phyloP scores from a whole-genome alignment of 192 early-diverging fungal genomes.

The Podila horticola region DNA sequence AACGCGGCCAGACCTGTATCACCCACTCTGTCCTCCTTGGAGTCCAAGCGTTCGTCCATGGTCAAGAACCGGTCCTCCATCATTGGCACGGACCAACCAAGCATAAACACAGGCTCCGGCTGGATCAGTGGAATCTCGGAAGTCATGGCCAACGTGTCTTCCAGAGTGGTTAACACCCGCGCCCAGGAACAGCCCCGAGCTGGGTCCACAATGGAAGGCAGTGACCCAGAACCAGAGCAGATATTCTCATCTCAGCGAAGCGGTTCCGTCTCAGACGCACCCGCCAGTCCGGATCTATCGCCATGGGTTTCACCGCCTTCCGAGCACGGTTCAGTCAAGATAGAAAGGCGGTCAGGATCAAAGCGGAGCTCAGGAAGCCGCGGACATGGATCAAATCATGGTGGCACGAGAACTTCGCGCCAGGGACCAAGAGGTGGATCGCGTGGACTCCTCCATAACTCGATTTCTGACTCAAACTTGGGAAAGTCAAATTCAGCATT shows the following conservation, averaged over 20 bases:
- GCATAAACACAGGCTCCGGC: conserved; percentile 7
- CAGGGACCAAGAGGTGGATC: conserved; percentile 8
- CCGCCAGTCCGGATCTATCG: not conserved
- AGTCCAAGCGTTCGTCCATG: conserved; percentile 15
- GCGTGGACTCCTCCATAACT: conserved; percentile 10
- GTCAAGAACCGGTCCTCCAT: conserved; percentile 38
- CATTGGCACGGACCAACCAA: conserved; percentile 7
- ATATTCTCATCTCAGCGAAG: conserved; percentile 1
- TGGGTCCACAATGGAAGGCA: not conserved
- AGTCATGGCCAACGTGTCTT: conserved; percentile 37
- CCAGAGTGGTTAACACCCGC: conserved; percentile 36
- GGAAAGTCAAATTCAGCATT: conserved; percentile 24
- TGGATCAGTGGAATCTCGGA: conserved; percentile 41
- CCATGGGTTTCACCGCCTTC: conserved; percentile 24
- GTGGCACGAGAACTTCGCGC: conserved; percentile 4
- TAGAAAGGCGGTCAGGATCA: conserved; percentile 7
- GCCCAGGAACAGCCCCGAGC: conserved; percentile 20
- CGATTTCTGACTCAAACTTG: conserved; percentile 21
- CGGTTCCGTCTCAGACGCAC: conserved; percentile 5
- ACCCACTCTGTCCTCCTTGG: conserved; percentile 11
- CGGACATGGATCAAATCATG: conserved; percentile 20
- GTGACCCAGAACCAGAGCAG: conserved; percentile 13
- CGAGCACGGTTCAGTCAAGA: conserved; percentile 23
- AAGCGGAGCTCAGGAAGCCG: conserved; percentile 27
- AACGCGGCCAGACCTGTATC: conserved; percentile 8